phyloP scores from a whole-genome alignment of 192 early-diverging fungal genomes.

The Backusella tarrabulga region DNA sequence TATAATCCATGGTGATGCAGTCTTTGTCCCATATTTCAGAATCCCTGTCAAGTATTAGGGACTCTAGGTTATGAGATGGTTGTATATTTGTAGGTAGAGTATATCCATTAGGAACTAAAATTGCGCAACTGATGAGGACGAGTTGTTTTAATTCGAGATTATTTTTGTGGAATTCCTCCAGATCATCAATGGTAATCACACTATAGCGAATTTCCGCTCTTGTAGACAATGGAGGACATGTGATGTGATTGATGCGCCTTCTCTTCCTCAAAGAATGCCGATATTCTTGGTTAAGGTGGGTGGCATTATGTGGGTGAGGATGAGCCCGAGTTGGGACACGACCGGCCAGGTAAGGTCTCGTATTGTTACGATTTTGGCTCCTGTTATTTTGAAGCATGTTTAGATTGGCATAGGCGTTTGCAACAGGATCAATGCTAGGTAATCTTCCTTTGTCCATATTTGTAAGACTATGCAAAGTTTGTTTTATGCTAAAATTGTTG shows the following conservation, averaged over 20 bases:
- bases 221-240: not conserved
- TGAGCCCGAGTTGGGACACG: no score
- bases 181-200: not conserved
- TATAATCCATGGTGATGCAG: not conserved
- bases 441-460: no score
- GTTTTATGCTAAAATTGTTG: not conserved
- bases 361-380: not conserved
- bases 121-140: not conserved
- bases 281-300: not conserved
- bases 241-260: not conserved
- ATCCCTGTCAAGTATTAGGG: not conserved
- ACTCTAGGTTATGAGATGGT: not conserved
- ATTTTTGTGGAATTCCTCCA: not conserved
- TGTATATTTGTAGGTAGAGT: not conserved
- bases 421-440: no score
- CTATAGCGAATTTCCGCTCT: not conserved
- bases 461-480: no score
- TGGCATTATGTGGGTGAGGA: not conserved
- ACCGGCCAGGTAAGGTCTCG: not conserved
- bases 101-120: not conserved
- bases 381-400: no score
- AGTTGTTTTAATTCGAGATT: not conserved
- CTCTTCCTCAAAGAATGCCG: not conserved
- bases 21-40: not conserved
- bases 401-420: no score